Evolutionary conservation across 2,329 filamentous ascomycete genomes (phyloP).

Genomic region (Sarocladium brachiariae): DNA sequence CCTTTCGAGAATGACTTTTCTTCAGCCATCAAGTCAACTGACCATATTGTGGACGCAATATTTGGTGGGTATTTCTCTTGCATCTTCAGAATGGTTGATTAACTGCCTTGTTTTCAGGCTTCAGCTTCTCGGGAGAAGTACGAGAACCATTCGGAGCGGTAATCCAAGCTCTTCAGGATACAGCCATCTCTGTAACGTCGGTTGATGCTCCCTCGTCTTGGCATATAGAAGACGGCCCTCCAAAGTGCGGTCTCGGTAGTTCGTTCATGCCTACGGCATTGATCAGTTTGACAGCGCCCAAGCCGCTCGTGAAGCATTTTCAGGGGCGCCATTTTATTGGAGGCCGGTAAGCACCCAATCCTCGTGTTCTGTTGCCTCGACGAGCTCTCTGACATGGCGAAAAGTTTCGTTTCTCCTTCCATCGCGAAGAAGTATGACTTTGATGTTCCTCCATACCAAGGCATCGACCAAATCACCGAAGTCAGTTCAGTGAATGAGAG

Average conservation of each 20-base stretch:
- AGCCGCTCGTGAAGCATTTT: slow-evolving; percentile 80
- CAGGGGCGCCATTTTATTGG: slow-evolving; percentile 86
- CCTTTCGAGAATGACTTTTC: slow-evolving; percentile 80
- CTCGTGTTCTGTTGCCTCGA: neutral
- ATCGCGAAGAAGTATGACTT: slow-evolving; percentile 83
- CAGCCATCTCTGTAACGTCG: slow-evolving; percentile 70
- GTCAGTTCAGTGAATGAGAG: slow-evolving; percentile 46
- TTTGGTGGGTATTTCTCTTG: slow-evolving; percentile 54
- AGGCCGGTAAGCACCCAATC: slow-evolving; percentile 53
- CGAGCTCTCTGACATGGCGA: slow-evolving; percentile 11
- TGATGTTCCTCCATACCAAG: slow-evolving; percentile 75
- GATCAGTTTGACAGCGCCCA: slow-evolving; percentile 87
- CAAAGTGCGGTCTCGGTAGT: slow-evolving; percentile 66
- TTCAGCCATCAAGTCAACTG: slow-evolving; percentile 55
- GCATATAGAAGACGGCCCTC: slow-evolving; percentile 85
- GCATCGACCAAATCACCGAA: slow-evolving; percentile 85
- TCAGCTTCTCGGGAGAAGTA: slow-evolving; percentile 87
- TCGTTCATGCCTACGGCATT: slow-evolving; percentile 74
- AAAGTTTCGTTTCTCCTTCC: slow-evolving; percentile 68
- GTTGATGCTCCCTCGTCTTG: slow-evolving; percentile 93
- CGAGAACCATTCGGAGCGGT: slow-evolving; percentile 85
- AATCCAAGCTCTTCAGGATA: slow-evolving; percentile 68
- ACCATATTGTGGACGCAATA: slow-evolving; percentile 86
- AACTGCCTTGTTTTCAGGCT: slow-evolving; percentile 45
- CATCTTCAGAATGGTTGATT: neutral